These are phyloP conservation scores for Lentinula edodes DNA, from an alignment of 768 basidiomycete species.

Conservation along the genomic window DNA sequence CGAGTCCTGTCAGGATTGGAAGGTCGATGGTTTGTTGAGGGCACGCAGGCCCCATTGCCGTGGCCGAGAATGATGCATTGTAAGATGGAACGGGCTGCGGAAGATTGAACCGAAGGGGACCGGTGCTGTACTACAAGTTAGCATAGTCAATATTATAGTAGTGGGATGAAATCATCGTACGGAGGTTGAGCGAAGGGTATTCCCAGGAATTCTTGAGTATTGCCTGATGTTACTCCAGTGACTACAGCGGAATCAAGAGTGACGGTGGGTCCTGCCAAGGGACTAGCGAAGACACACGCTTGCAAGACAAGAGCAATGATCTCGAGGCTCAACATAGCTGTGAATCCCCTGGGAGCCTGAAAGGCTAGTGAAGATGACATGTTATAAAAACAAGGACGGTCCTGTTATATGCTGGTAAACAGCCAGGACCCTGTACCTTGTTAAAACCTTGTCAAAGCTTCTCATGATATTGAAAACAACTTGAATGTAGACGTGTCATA, in stretches of 20 bases:
- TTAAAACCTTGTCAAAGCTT: neutral
- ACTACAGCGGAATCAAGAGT: slow-evolving; percentile 37
- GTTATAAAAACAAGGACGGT: neutral
- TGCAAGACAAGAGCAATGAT: neutral
- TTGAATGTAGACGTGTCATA: neutral
- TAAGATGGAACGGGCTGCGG: slow-evolving; percentile 33
- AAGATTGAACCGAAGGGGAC: slow-evolving; percentile 33
- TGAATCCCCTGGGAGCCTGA: neutral
- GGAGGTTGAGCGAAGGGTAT: slow-evolving; percentile 54
- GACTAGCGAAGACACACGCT: neutral
- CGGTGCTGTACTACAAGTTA: slow-evolving; percentile 18
- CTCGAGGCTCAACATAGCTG: neutral
- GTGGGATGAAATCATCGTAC: slow-evolving; percentile 24
- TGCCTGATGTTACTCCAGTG: slow-evolving; percentile 30
- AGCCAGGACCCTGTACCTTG: too few relatives aligned
- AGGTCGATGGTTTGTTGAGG: slow-evolving; percentile 36
- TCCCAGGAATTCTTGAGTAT: slow-evolving; percentile 37
- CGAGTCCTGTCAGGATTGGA: slow-evolving; percentile 29
- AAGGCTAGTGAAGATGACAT: neutral
- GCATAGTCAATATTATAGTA: neutral
- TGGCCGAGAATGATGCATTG: slow-evolving; percentile 30
- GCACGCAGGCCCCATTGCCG: slow-evolving; percentile 37
- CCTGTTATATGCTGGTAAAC: neutral
- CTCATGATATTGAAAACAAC: neutral
- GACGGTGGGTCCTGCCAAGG: slow-evolving; percentile 24